These are phyloP conservation scores for Claviceps arundinis DNA, from an alignment of 2,329 filamentous ascomycete species.

Conservation along the genomic window DNA sequence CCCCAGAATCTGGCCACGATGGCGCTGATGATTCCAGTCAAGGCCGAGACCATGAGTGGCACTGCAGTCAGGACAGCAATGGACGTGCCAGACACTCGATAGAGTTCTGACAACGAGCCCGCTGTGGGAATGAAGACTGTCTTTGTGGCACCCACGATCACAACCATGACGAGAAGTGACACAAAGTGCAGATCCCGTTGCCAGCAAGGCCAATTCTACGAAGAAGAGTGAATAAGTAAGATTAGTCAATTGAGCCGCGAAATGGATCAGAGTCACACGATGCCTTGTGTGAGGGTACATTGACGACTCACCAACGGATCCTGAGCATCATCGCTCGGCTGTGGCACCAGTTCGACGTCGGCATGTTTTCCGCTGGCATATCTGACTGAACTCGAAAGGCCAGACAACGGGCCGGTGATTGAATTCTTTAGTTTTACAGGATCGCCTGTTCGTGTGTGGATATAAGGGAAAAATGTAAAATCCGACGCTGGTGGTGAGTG, in stretches of 20 bases:
- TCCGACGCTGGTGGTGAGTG: neutral
- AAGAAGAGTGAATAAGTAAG: neutral
- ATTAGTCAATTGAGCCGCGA: too few relatives aligned
- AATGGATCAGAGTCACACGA: too few relatives aligned
- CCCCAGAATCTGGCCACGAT: conserved; percentile 33
- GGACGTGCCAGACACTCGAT: conserved; percentile 32
- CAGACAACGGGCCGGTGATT: conserved; percentile 7
- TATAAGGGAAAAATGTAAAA: neutral
- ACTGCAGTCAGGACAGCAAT: conserved; percentile 37
- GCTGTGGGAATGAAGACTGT: conserved; percentile 38
- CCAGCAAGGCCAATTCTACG: conserved; percentile 42
- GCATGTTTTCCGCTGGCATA: conserved; percentile 31
- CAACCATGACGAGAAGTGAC: conserved; percentile 32
- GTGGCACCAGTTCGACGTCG: conserved; percentile 35
- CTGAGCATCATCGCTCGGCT: conserved; percentile 39
- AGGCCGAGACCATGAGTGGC: conserved; percentile 36
- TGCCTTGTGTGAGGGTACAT: too few relatives aligned
- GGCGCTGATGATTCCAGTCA: conserved; percentile 29
- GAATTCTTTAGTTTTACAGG: conserved; percentile 2
- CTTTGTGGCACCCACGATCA: conserved; percentile 38
- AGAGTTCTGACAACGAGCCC: conserved; percentile 27
- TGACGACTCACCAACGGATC: conserved; percentile 37
- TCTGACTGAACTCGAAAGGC: conserved; percentile 25
- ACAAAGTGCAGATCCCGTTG: conserved; percentile 36
- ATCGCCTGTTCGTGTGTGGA: neutral